A percentile compares a stretch with the other conserved stretches of the same genome.
phyloP scores from a whole-genome alignment of 345 rosid genomes.

The Citrus unshiu region DNA sequence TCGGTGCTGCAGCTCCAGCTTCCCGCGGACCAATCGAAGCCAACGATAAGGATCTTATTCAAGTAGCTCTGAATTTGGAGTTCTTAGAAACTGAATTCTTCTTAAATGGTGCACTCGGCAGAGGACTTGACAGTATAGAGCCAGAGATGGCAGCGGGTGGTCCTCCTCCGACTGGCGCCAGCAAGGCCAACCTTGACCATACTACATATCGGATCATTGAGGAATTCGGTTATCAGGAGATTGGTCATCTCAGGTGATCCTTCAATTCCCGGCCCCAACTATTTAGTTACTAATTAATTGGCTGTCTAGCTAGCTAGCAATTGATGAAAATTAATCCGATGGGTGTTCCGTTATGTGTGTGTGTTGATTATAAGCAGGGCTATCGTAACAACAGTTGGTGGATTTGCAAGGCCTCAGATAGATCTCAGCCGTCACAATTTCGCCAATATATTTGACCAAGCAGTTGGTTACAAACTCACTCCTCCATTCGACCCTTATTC shows the following conservation, averaged over 20 bases:
- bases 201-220: slow-evolving; percentile 34
- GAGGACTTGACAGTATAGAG: slow-evolving; percentile 47
- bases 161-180: slow-evolving; percentile 53
- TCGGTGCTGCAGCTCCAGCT: neutral
- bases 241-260: slow-evolving; percentile 64
- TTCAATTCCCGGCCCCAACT: neutral
- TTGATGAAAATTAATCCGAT: no score
- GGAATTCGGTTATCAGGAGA: slow-evolving; percentile 67
- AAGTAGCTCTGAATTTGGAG: slow-evolving; percentile 63
- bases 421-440: slow-evolving; percentile 44
- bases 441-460: slow-evolving; percentile 42
- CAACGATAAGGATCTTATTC: slow-evolving; percentile 40
- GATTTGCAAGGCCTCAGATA: slow-evolving; percentile 50
- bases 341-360: no score
- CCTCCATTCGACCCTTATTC: slow-evolving; percentile 71
- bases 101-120: slow-evolving; percentile 43
- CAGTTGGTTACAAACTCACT: slow-evolving; percentile 37
- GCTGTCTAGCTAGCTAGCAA: no score
- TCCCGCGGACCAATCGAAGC: slow-evolving; percentile 30
- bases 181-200: slow-evolving; percentile 53
- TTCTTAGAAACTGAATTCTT: slow-evolving; percentile 63
- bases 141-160: slow-evolving; percentile 49
- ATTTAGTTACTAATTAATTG: no score
- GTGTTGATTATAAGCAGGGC: slow-evolving; percentile 27
- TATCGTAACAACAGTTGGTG: slow-evolving; percentile 45